Conservation (phyloP, 352 stramenopile species). For the Globisporangium recalcitrans region DNA sequence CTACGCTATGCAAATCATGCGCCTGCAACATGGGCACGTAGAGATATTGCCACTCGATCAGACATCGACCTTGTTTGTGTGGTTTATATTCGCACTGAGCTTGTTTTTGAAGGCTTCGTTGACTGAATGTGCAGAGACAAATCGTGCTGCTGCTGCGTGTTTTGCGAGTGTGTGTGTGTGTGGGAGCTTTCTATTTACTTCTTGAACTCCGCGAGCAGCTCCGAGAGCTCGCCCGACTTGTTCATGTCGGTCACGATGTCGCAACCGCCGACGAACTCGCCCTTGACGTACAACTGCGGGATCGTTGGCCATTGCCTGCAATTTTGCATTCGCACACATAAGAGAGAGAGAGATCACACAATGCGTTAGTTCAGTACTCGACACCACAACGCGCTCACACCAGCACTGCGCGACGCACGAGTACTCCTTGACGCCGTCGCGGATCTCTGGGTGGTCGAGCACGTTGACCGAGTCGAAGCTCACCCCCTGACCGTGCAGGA, state of each 20-base stretch:
- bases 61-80: background rate
- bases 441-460: slow-evolving; percentile 96
- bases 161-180: background rate
- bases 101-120: background rate
- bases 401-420: slow-evolving; percentile 65
- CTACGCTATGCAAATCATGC: no score
- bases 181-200: slow-evolving; percentile 27
- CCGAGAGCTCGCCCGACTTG: slow-evolving; percentile 89
- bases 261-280: slow-evolving; percentile 98
- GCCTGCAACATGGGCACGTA: no score
- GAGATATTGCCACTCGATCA: no score
- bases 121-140: background rate
- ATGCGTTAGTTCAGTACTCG: no score
- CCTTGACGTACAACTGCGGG: slow-evolving; percentile 98
- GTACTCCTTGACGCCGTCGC: slow-evolving; percentile 98
- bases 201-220: slow-evolving; percentile 85
- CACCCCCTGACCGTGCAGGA: slow-evolving; percentile 89
- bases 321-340: slow-evolving; percentile 5
- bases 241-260: slow-evolving; percentile 97
- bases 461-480: slow-evolving; percentile 99
- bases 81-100: background rate
- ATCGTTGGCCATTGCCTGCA: slow-evolving; percentile 93
- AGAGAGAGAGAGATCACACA: background rate
- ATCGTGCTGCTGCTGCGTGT: background rate
- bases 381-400: background rate